Percentiles rank a stretch among this genome's conserved stretches.
Conservation (phyloP, 768 basidiomycete species). For the Calocybe cyanea region DNA sequence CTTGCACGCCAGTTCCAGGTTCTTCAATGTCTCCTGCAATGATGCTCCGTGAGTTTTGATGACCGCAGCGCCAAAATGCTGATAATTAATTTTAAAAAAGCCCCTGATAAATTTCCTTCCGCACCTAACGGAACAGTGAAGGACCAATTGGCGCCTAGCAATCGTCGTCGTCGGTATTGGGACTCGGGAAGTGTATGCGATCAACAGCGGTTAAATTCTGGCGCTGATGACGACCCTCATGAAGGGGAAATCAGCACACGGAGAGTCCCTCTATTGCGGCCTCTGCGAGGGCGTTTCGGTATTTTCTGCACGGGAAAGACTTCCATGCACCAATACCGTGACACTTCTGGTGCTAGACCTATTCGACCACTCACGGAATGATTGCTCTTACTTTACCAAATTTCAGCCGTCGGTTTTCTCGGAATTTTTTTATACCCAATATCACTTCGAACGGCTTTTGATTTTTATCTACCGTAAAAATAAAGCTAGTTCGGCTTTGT, state of each 20-base stretch:
- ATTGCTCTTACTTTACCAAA: not conserved
- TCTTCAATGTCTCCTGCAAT: slow-evolving; percentile 12
- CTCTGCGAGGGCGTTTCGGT: slow-evolving; percentile 30
- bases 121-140: not conserved
- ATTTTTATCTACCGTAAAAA: too few species aligned
- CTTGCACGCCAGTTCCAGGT: slow-evolving; percentile 12
- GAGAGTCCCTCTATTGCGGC: slow-evolving; percentile 22
- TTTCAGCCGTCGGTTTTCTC: not conserved
- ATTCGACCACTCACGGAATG: slow-evolving; percentile 11
- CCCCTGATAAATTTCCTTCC: slow-evolving; percentile 32
- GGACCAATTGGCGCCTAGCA: not conserved
- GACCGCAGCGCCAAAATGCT: slow-evolving; percentile 2
- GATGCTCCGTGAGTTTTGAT: slow-evolving; percentile 35
- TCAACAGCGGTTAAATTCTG: not conserved
- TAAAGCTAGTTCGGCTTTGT: too few species aligned
- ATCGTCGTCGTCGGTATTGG: not conserved
- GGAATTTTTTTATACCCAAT: not conserved
- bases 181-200: not conserved
- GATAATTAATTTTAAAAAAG: slow-evolving; percentile 25
- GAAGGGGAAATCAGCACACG: slow-evolving; percentile 29
- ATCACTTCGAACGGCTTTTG: too few species aligned
- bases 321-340: slow-evolving; percentile 25
- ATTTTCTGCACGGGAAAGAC: slow-evolving; percentile 36
- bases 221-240: slow-evolving; percentile 18
- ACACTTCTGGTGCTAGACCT: slow-evolving; percentile 6